A percentile compares a stretch with the other conserved stretches of the same genome.
These are phyloP conservation scores for Melampsora americana DNA, from an alignment of 1,284 basidiomycete species.

Conservation along the genomic window DNA sequence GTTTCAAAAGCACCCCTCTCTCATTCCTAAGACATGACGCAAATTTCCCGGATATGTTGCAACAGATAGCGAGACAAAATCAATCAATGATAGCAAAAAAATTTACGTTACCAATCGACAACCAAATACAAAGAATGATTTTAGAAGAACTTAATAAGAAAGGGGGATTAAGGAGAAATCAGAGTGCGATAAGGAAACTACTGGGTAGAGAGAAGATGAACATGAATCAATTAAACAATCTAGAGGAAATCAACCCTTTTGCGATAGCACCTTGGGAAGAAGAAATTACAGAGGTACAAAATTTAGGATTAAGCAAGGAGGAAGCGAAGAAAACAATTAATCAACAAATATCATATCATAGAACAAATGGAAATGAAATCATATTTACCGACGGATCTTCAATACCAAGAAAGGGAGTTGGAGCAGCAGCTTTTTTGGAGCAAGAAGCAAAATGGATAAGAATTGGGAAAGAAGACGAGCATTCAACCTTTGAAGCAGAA, in stretches of 20 bases:
- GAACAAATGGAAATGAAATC: not conserved
- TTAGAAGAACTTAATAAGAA: not conserved
- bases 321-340: not conserved
- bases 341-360: not conserved
- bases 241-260: not conserved
- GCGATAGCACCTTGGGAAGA: not conserved
- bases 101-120: no score
- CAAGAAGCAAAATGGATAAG: not conserved
- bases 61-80: no score
- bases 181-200: no score
- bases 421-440: not conserved
- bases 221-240: not conserved
- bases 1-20: no score
- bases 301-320: not conserved
- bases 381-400: conserved; percentile 14
- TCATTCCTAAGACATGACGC: no score
- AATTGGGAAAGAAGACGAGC: not conserved
- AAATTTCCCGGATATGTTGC: no score
- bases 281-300: no score
- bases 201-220: no score
- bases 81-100: no score
- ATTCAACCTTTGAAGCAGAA: not conserved
- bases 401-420: conserved; percentile 12
- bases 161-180: no score
- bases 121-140: not conserved